These are phyloP conservation scores for Avicennia marina DNA, from an alignment of 257 asterid genomes.

Conservation along the genomic window DNA sequence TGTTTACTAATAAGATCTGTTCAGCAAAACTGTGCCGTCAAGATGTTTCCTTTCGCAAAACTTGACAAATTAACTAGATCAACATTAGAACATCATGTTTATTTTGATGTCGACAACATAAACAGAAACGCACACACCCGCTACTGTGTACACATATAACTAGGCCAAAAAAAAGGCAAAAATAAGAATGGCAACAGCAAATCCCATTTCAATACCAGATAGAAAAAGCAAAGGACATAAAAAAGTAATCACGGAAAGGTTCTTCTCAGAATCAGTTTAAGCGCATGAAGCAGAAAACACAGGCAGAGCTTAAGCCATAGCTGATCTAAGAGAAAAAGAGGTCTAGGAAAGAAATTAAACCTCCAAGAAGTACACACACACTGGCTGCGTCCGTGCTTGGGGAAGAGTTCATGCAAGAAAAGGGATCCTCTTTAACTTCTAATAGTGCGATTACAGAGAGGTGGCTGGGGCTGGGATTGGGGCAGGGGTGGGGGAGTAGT, in stretches of 20 bases:
- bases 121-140: neutral
- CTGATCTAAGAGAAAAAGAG: neutral
- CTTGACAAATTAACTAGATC: neutral
- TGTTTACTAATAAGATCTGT: slow-evolving; percentile 18
- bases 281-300: slow-evolving; percentile 17
- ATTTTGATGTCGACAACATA: neutral
- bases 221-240: slow-evolving; percentile 12
- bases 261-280: neutral
- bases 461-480: neutral
- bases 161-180: neutral
- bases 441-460: slow-evolving; percentile 17
- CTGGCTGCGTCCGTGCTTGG: neutral
- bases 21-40: neutral
- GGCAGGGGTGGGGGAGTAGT: neutral
- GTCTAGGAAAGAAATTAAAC: too few species aligned
- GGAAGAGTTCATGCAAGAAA: neutral
- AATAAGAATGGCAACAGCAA: slow-evolving; percentile 10
- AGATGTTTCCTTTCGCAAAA: neutral
- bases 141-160: neutral
- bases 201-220: slow-evolving; percentile 8
- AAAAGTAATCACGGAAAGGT: neutral
- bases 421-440: too few species aligned
- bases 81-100: neutral
- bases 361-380: neutral
- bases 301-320: neutral